Base-by-base conservation (phyloP, 306 rosid genomes). In the Betula pendula region DNA sequence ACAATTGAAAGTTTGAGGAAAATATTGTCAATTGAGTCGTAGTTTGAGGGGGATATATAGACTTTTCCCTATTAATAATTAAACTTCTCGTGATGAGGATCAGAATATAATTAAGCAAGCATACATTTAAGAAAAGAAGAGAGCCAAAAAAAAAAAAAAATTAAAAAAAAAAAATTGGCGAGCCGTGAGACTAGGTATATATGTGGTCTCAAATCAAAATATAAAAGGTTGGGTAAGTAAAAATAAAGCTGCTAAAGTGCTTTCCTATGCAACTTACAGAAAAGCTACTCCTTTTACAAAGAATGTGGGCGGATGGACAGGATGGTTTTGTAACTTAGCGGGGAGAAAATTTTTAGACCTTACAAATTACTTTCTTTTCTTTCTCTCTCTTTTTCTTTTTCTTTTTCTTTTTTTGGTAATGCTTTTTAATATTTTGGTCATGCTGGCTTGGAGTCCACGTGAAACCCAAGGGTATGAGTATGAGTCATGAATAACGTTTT, bases 171-270 rank as follows among this genome's bases (percentile, higher is more conserved):
- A n/a, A n/a, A n/a, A n/a, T n/a, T n/a, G n/a, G n/a, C n/a, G n/a
- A n/a, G n/a, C n/a, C n/a, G n/a, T 62, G 78, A 47, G 56, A 67
- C 70, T 62, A 13, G n/a, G n/a, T n/a, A n/a, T 45, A 62, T 60
- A 78, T 76, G 84, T 83, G 89, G 86, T 53, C 78, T 58, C 72
- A 76, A 75, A 70, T 87, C 73, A 77, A 79, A 68, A 58, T 35
- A 72, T 56, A 78, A 68, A 73, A 40, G 73, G 24, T 44, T 22
- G 63, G 22, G 17, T 29, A 5, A 16, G 73, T 74, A 74, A 85
- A 74, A 88, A 86, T 77, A 77, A 84, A 82, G 88, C 49, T n/a
- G 76, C 52, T 22, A 22, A 56, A 81, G 87, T 82, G 89, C 79
- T 78, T 73, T 74, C 78, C 77, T 24, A 48, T 67, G 82, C 89